Percentiles rank a stretch among this genome's conserved stretches.
Evolutionary conservation across 495 filamentous ascomycete genomes (phyloP).

Genomic region (Neurospora sp.): DNA sequence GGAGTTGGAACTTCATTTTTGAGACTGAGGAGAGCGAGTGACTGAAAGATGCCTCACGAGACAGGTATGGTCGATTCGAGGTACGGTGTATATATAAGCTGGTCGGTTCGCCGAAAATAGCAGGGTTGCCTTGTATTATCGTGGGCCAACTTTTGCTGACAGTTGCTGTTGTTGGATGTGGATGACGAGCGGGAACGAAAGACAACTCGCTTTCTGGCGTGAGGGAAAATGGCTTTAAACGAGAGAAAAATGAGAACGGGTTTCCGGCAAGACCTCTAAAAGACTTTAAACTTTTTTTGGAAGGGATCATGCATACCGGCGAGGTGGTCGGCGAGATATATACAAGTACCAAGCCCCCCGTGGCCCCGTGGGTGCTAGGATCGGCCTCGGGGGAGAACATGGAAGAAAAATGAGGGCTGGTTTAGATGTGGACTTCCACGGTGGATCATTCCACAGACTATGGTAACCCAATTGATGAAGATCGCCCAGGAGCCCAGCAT

Average conservation of each 20-base stretch:
- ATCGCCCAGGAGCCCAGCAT: background rate
- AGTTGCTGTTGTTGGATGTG: background rate
- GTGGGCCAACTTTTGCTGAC: background rate
- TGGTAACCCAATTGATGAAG: background rate
- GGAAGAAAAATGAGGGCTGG: background rate
- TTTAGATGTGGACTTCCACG: background rate
- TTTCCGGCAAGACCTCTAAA: background rate
- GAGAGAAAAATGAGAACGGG: background rate
- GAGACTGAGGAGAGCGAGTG: background rate
- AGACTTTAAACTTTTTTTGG: background rate
- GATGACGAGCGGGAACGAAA: background rate
- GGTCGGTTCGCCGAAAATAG: background rate
- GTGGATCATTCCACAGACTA: background rate
- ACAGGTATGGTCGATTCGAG: background rate
- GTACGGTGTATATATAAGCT: background rate
- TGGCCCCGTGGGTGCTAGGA: background rate
- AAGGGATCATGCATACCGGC: background rate
- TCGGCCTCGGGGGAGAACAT: background rate
- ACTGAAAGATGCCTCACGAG: background rate
- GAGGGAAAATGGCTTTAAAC: background rate
- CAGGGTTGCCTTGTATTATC: background rate
- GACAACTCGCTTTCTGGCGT: background rate
- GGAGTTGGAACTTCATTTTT: conserved; percentile 16
- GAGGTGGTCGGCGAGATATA: background rate
- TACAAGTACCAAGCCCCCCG: background rate